These are phyloP conservation scores for Diddensiella caesifluorescens DNA, from an alignment of 805 yeast genomes.

Conservation along the genomic window DNA sequence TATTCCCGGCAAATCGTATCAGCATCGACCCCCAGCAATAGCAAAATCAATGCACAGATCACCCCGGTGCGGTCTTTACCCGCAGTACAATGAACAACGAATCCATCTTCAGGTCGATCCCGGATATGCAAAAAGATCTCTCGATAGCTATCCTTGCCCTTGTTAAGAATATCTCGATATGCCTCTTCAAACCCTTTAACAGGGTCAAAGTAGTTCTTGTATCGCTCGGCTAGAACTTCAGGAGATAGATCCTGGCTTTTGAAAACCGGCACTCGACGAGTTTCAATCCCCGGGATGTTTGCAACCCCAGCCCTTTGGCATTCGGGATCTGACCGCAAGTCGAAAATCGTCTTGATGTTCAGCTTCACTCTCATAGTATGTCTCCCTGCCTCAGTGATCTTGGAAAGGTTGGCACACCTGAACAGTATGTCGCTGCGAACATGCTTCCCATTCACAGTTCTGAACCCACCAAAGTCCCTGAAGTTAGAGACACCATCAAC, in stretches of 20 bases:
- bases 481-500: constrained; percentile 69
- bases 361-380: constrained; percentile 34
- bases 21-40: constrained; percentile 59
- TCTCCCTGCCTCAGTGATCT: constrained; percentile 47
- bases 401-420: constrained; percentile 58
- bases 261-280: constrained; percentile 57
- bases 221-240: constrained; percentile 51
- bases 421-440: constrained; percentile 49
- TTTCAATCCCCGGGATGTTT: constrained; percentile 40
- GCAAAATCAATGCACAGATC: constrained; percentile 58
- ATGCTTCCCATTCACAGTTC: constrained; percentile 29
- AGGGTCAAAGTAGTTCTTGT: constrained; percentile 49
- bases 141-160: constrained; percentile 45
- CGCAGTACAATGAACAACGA: constrained; percentile 74
- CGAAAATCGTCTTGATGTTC: constrained; percentile 54
- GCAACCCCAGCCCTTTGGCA: constrained; percentile 38
- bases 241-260: constrained; percentile 55
- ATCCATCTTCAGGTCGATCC: constrained; percentile 46
- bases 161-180: constrained; percentile 51
- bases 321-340: constrained; percentile 62
- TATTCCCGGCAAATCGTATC: constrained; percentile 68
- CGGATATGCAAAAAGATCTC: constrained; percentile 50
- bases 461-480: constrained; percentile 79
- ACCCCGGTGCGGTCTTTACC: constrained; percentile 87
- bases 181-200: constrained; percentile 60